phyloP scores from a whole-genome alignment of 176 grass and related monocot genomes.

The Guadua angustifolia region DNA sequence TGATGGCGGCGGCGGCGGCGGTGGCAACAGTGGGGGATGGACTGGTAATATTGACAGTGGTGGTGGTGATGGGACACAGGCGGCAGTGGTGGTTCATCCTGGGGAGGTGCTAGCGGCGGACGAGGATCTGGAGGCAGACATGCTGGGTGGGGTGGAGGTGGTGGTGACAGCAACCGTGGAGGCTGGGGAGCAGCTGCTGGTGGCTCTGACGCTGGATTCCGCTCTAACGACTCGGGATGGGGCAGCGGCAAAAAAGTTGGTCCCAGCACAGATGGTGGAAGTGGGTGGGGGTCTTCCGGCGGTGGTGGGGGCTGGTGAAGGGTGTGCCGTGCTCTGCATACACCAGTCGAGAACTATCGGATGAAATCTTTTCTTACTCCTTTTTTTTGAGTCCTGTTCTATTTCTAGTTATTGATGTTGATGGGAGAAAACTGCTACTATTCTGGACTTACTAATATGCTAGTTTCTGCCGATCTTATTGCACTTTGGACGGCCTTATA shows the following conservation, averaged over 20 bases:
- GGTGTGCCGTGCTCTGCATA: slow-evolving; percentile 1
- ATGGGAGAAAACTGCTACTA: neutral
- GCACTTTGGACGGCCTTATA: slow-evolving; percentile 17
- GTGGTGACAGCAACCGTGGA: slow-evolving; percentile 32
- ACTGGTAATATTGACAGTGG: slow-evolving; percentile 46
- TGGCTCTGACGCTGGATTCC: neutral
- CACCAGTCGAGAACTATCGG: neutral
- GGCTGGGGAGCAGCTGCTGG: slow-evolving; percentile 32
- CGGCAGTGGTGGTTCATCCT: slow-evolving; percentile 34
- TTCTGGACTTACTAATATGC: neutral
- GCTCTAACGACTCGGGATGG: slow-evolving; percentile 42
- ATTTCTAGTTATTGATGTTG: neutral
- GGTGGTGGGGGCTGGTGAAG: slow-evolving; percentile 48
- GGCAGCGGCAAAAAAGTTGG: slow-evolving; percentile 50
- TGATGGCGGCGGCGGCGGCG: slow-evolving; percentile 40
- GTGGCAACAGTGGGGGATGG: slow-evolving; percentile 52
- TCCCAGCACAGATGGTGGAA: slow-evolving; percentile 50
- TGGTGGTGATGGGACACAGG: slow-evolving; percentile 52
- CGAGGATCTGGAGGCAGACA: slow-evolving; percentile 44
- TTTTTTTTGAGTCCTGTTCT: neutral
- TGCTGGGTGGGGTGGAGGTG: slow-evolving; percentile 34
- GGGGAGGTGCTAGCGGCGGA: slow-evolving; percentile 2
- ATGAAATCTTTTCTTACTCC: neutral
- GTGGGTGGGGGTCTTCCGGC: slow-evolving; percentile 42
- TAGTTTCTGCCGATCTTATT: slow-evolving; percentile 1